Base-by-base conservation (phyloP, 2,329 filamentous ascomycete genomes). In the Chaetomiaceae sp. region DNA sequence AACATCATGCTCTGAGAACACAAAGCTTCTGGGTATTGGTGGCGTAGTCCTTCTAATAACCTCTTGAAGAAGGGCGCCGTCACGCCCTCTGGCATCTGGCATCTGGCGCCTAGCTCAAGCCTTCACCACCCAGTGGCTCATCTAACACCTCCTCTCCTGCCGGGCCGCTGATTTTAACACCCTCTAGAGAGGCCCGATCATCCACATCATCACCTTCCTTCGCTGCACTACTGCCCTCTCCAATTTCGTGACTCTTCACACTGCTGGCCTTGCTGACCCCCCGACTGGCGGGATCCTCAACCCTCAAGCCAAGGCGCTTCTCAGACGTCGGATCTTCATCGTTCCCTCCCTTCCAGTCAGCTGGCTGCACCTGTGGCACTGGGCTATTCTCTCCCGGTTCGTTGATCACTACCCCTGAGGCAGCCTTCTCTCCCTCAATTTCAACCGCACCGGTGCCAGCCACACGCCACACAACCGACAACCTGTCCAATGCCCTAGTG, bases 401-500 rank as follows among this genome's bases (percentile, higher is more conserved):
- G 1, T 72, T 75, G 47, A 89, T 80, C 33, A 84, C 73, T 33
- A 59, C 56, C 23, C 59, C 57, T 7, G 44, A 42, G 14, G 20
- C 38, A 8, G 34, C 38, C 13, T 36, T 29, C 14, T 58, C 60
- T 57, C 25, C 62, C 41, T 58, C 59, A 27, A 25, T 48, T 11
- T 25, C 44, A 1, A 53, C 53, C 0, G 55, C 60, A 0, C 62
- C 64, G 0, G 66, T 61, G 3, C 63, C 66, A 0, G 68, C 69
- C 1, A 71, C 70, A 36, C 84, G 82, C 94, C 94, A 99, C 0
- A 96, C 85, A 0, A 97, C 87, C 10, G 89, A 85, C 21, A 97
- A 74, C 36, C 81, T 81, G 65, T 99, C 92, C 8, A 95, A 82
- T 0, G 89, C 89, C 38, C 85, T 78, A 0, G 86, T 86, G 0